A percentile compares a stretch with the other conserved stretches of the same genome.
These are phyloP conservation scores for Chaetomiaceae sp. DNA, from an alignment of 2,329 filamentous ascomycete species.

Conservation along the genomic window DNA sequence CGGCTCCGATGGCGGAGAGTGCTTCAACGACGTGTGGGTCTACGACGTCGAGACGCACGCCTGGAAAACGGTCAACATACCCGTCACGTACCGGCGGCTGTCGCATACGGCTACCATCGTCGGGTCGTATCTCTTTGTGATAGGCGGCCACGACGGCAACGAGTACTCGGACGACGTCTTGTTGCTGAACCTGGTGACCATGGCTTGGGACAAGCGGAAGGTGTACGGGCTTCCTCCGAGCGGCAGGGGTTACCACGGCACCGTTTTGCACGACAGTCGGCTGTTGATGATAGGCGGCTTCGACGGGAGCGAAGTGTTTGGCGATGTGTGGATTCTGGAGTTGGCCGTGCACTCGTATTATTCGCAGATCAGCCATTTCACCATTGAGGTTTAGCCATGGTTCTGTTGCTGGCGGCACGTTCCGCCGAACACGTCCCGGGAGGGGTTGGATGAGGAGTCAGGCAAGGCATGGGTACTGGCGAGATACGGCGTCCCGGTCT, in stretches of 20 bases:
- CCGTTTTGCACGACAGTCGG: constrained; percentile 61
- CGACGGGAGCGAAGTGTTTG: constrained; percentile 63
- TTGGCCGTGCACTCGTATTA: constrained; percentile 67
- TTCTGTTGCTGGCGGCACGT: too few species aligned
- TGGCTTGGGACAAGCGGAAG: constrained; percentile 66
- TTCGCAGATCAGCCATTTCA: constrained; percentile 69
- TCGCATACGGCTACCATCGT: constrained; percentile 66
- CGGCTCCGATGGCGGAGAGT: constrained; percentile 65
- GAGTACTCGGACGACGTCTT: constrained; percentile 67
- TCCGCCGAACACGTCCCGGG: too few species aligned
- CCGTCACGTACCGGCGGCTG: constrained; percentile 57
- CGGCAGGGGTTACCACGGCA: constrained; percentile 62
- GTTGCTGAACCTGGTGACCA: constrained; percentile 64
- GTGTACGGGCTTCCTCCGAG: constrained; percentile 60
- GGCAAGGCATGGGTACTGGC: not conserved
- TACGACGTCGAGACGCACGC: constrained; percentile 60
- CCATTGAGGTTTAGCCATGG: constrained; percentile 64
- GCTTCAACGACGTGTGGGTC: constrained; percentile 69
- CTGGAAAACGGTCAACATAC: constrained; percentile 57
- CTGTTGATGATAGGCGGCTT: constrained; percentile 63
- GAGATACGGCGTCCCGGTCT: not conserved
- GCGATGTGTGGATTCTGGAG: constrained; percentile 63
- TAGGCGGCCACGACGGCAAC: constrained; percentile 65
- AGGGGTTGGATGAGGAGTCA: too few species aligned
- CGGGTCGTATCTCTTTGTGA: constrained; percentile 64